These are phyloP conservation scores for Diaporthe eres DNA, from an alignment of 2,329 filamentous ascomycete genomes.

Conservation along the genomic window DNA sequence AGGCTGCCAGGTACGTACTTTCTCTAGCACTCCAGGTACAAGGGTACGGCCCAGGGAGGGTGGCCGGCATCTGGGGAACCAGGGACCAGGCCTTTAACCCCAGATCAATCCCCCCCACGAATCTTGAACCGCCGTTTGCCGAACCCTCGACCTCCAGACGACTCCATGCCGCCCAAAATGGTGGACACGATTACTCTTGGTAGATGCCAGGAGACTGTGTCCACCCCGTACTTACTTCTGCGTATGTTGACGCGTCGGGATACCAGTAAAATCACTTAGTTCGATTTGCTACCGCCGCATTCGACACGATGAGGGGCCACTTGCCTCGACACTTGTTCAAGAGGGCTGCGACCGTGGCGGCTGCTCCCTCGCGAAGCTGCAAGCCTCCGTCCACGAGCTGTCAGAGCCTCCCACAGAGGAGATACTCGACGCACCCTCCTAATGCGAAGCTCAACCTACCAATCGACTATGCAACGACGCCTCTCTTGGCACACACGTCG, in stretches of 20 bases:
- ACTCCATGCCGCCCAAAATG: constrained; percentile 22
- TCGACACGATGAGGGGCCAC: constrained; percentile 28
- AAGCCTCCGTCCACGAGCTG: constrained; percentile 40
- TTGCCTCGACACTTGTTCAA: constrained; percentile 37
- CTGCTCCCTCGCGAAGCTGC: constrained; percentile 36
- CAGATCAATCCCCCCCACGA: constrained; percentile 17
- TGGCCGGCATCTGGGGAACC: background rate
- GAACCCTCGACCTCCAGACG: constrained; percentile 20
- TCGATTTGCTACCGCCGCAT: background rate
- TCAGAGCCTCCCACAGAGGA: constrained; percentile 41
- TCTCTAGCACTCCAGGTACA: background rate
- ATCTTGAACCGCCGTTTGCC: constrained; percentile 35
- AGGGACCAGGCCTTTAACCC: constrained; percentile 14
- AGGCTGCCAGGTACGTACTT: constrained; percentile 9
- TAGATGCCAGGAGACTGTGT: constrained; percentile 20
- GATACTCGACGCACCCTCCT: constrained; percentile 70
- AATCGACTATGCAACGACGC: constrained; percentile 86
- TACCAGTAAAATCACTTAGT: background rate
- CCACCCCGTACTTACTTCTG: background rate
- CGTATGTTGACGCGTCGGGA: background rate
- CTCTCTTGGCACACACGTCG: constrained; percentile 85
- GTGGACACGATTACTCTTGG: constrained; percentile 14
- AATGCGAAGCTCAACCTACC: constrained; percentile 84
- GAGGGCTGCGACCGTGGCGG: constrained; percentile 36
- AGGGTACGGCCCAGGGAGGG: background rate